These are phyloP conservation scores for Solanum hybrid DNA, from an alignment of 305 asterid species.

Conservation along the genomic window DNA sequence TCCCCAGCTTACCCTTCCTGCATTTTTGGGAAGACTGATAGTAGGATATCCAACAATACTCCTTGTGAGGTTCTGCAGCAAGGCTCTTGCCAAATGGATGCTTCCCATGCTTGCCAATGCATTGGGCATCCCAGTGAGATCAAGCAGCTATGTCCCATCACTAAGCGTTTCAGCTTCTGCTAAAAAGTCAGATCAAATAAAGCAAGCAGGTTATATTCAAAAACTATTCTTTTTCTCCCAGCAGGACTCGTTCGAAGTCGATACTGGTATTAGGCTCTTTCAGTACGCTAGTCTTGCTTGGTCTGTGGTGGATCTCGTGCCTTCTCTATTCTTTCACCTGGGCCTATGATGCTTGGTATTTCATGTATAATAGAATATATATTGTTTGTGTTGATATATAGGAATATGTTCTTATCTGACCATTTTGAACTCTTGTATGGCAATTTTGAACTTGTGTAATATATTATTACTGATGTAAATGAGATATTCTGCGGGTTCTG, in stretches of 20 bases:
- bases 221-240: slow-evolving; percentile 50
- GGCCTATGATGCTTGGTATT: slow-evolving; percentile 42
- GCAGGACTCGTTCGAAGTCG: slow-evolving; percentile 67
- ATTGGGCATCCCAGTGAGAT: slow-evolving; percentile 71
- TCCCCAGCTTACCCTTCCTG: slow-evolving; percentile 43
- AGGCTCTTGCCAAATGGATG: slow-evolving; percentile 84
- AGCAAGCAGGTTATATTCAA: slow-evolving; percentile 59
- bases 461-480: slow-evolving; percentile 3
- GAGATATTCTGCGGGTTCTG: slow-evolving; percentile 1
- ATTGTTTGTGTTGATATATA: background rate
- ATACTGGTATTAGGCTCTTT: slow-evolving; percentile 88
- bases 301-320: slow-evolving; percentile 94
- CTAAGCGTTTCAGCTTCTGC: slow-evolving; percentile 30
- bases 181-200: slow-evolving; percentile 41
- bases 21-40: slow-evolving; percentile 60
- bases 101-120: slow-evolving; percentile 79
- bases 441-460: background rate
- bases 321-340: slow-evolving; percentile 53
- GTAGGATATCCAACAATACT: slow-evolving; percentile 81
- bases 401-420: background rate
- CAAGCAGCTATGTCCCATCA: slow-evolving; percentile 67
- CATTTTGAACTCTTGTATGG: background rate
- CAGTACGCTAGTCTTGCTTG: slow-evolving; percentile 94
- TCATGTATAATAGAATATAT: background rate
- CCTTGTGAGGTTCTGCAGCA: slow-evolving; percentile 75